Evolutionary conservation across 345 rosid genomes (phyloP).

Genomic region (Brassica carinata): DNA sequence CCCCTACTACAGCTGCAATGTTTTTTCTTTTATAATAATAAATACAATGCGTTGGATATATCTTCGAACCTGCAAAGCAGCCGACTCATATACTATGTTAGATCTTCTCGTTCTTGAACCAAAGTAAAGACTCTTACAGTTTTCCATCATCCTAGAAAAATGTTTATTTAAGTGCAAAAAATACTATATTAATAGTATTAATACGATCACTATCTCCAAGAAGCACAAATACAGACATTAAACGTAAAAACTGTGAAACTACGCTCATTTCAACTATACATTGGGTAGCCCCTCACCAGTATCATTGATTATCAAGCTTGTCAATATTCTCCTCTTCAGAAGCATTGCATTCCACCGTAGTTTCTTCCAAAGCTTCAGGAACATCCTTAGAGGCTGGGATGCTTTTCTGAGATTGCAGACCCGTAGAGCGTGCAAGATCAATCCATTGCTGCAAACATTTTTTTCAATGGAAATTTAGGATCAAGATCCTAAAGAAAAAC

Average conservation of each 20-base stretch:
- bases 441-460: conserved; percentile 84
- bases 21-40: no score
- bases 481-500: background rate
- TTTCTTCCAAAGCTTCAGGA: conserved; percentile 46
- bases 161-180: background rate
- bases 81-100: no score
- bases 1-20: no score
- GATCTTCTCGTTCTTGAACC: no score
- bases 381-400: conserved; percentile 42
- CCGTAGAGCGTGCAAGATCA: conserved; percentile 87
- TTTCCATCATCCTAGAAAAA: background rate
- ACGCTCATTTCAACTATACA: background rate
- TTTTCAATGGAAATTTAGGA: background rate
- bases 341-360: conserved; percentile 49
- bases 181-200: background rate
- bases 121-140: background rate
- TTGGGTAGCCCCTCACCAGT: conserved; percentile 25
- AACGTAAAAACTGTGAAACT: background rate
- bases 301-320: conserved; percentile 63
- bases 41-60: no score
- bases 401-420: conserved; percentile 70
- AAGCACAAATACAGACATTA: background rate
- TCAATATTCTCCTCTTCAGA: conserved; percentile 63
- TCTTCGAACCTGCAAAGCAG: no score
- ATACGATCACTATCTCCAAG: conserved; percentile 1